Base-by-base conservation (phyloP, 192 early-diverging fungal species). In the Linnemannia elongata region DNA sequence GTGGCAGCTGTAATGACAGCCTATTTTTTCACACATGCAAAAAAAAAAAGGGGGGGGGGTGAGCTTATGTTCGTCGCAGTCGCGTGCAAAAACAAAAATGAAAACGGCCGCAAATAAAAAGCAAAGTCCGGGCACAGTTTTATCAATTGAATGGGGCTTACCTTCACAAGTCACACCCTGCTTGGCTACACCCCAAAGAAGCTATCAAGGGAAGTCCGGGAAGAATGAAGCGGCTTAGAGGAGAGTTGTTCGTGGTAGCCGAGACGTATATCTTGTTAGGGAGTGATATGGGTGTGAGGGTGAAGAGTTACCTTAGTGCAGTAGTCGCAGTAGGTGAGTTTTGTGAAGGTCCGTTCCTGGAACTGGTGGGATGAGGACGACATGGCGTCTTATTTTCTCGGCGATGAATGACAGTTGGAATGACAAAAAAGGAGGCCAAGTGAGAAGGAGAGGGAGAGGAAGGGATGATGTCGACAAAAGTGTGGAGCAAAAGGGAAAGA, bases 181-280 rank as follows among this genome's bases (percentile, higher is more conserved):
- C 70, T 91, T 91, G 24, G 89, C 90, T 27, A 95, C 76, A 22
- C 95, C 95, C 95, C 95, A 96, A 57, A 96, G 89, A 60, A 95
- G 85, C 69, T 86, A 69, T 54, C 8, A 24, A 24, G 35, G 66
- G 9, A 33, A 36, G 15, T 4, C 9, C 4, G 1, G 60, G 6
- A 70, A 3, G 39, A 55, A 69, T 41, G 15, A 80, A 30, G 45
- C 33, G 22, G 69, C n/a, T 36, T 49, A 72, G 47, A 39, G 15
- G 35, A 41, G 24, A 5, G 20, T 22, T 27, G 24, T 15, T 10
- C n/a, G 9, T 42, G 9, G 18, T 41, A 18, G 4, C 69, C 38
- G 20, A 66, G 8, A 33, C 30, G 4, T 3, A 18, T 27, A 15
- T 10, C 38, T 6, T 39, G 3, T 39, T 24, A 36, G 33, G 7